These are phyloP conservation scores for Leavenworthia alabamica DNA, from an alignment of 345 rosid species.

Conservation along the genomic window DNA sequence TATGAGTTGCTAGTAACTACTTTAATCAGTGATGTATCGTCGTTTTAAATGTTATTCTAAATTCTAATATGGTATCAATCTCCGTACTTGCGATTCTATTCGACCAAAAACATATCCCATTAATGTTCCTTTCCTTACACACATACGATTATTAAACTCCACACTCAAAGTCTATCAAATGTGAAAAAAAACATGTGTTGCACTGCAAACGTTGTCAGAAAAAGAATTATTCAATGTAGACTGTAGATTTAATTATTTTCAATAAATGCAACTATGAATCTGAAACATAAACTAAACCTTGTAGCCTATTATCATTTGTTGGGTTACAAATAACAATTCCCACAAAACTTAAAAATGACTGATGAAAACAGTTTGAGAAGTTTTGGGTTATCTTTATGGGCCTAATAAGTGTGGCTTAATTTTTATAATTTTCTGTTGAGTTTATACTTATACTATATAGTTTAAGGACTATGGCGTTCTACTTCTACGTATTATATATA, in stretches of 20 bases:
- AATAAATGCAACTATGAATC: not conserved
- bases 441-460: not conserved
- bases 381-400: slow-evolving; percentile 6
- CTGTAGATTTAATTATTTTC: not conserved
- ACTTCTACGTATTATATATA: not conserved
- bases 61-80: not conserved
- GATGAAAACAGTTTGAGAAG: not conserved
- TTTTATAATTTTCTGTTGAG: not conserved
- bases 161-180: not conserved
- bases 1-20: slow-evolving; percentile 9
- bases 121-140: not conserved
- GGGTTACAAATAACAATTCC: not conserved
- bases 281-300: not conserved
- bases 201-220: not conserved
- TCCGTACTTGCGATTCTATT: not conserved
- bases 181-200: not conserved
- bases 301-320: not conserved
- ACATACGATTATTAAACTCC: not conserved
- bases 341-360: not conserved
- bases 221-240: not conserved
- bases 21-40: slow-evolving; percentile 16
- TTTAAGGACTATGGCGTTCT: not conserved
- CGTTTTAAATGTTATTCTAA: not conserved
- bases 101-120: not conserved
- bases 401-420: not conserved